Evolutionary conservation across 1,284 basidiomycete genomes (phyloP).

Genomic region (Acaromyces ingoldii): DNA sequence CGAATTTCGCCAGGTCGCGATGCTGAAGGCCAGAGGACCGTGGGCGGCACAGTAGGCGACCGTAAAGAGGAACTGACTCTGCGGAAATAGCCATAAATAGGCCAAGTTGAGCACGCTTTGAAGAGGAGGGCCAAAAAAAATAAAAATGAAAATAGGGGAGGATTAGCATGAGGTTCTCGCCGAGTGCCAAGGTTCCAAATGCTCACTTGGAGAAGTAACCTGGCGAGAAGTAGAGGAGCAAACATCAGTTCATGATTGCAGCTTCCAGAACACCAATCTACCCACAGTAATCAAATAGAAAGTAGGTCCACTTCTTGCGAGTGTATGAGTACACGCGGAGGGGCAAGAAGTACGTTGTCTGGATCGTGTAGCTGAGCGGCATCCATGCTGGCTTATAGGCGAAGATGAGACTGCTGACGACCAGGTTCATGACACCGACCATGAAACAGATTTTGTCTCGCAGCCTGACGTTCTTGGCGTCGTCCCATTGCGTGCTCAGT

Average conservation of each 20-base stretch:
- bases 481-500: conserved; percentile 72
- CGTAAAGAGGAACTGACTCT: conserved; percentile 32
- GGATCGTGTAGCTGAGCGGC: conserved; percentile 70
- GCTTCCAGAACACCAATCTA: background rate
- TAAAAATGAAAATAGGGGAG: too few species aligned
- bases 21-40: conserved; percentile 78
- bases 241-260: background rate
- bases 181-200: background rate
- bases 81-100: conserved; percentile 56
- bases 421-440: conserved; percentile 79
- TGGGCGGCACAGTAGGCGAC: conserved; percentile 36
- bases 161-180: conserved; percentile 64
- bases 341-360: conserved; percentile 71
- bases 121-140: too few species aligned
- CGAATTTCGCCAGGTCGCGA: conserved; percentile 93
- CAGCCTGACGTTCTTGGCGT: conserved; percentile 76
- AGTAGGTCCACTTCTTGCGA: conserved; percentile 74
- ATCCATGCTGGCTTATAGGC: conserved; percentile 70
- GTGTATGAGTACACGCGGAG: conserved; percentile 63
- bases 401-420: conserved; percentile 75
- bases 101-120: conserved; percentile 82
- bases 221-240: background rate
- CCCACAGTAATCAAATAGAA: conserved; percentile 56
- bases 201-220: conserved; percentile 12
- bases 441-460: conserved; percentile 66